phyloP scores from a whole-genome alignment of 345 rosid genomes.

The Moricandia moricandioides region DNA sequence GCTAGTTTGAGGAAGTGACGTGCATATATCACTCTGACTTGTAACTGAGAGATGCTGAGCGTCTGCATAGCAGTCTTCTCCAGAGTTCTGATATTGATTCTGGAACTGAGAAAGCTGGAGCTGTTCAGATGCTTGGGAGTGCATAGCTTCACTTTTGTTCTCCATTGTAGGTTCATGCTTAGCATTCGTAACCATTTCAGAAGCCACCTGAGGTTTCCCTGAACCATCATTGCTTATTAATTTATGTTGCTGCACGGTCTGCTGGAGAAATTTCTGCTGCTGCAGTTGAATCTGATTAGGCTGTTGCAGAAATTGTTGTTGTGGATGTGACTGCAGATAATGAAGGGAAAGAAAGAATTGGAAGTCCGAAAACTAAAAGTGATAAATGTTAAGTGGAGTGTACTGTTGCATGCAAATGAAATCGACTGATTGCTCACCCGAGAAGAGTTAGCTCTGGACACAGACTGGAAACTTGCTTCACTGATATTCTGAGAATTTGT shows the following conservation, averaged over 20 bases:
- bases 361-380: constrained; percentile 51
- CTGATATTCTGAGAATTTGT: constrained; percentile 51
- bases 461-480: constrained; percentile 51
- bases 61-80: constrained; percentile 49
- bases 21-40: constrained; percentile 45
- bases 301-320: constrained; percentile 50
- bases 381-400: constrained; percentile 36
- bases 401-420: constrained; percentile 2
- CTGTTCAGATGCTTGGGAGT: constrained; percentile 56
- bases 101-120: constrained; percentile 60
- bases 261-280: constrained; percentile 57
- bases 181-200: constrained; percentile 51
- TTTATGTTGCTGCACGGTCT: constrained; percentile 59
- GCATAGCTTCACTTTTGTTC: constrained; percentile 48
- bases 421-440: constrained; percentile 53
- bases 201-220: constrained; percentile 54
- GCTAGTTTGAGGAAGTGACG: constrained; percentile 52
- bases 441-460: constrained; percentile 53
- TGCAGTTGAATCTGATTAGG: constrained; percentile 50
- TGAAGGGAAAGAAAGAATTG: constrained; percentile 40
- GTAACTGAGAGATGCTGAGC: constrained; percentile 43
- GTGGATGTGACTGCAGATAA: constrained; percentile 47
- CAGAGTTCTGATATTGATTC: constrained; percentile 59
- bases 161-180: constrained; percentile 71
- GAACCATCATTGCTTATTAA: constrained; percentile 48